Conservation (phyloP, 202 grass and related monocot genomes). For the Elaeis oleifera region DNA sequence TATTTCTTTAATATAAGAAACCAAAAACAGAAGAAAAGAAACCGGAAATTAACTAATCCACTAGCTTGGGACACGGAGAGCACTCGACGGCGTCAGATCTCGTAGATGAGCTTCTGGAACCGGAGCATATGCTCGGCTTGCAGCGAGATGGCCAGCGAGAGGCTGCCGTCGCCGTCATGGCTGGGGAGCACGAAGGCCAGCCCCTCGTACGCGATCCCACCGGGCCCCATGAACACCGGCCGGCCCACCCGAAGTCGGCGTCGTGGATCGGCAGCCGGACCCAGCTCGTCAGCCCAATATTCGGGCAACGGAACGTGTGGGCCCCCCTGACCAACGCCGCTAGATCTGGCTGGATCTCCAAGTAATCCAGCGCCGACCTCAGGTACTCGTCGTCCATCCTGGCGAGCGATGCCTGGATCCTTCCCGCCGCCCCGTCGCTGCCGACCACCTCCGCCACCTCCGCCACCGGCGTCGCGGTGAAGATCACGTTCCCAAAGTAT, state of each 20-base stretch:
- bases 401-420: conserved; percentile 60
- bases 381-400: conserved; percentile 64
- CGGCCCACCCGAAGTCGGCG: conserved; percentile 73
- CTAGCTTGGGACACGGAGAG: no score
- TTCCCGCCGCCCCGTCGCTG: conserved; percentile 24
- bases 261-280: conserved; percentile 75
- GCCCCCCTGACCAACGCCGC: conserved; percentile 63
- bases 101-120: conserved; percentile 59
- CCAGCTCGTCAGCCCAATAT: conserved; percentile 90
- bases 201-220: conserved; percentile 60
- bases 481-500: conserved; percentile 93
- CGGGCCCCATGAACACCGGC: conserved; percentile 86
- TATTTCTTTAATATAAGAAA: no score
- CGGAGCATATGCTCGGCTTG: conserved; percentile 79
- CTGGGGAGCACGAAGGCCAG: conserved; percentile 69
- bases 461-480: conserved; percentile 69
- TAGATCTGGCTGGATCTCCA: conserved; percentile 67
- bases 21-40: no score
- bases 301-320: conserved; percentile 80
- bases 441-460: conserved; percentile 40
- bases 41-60: no score
- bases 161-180: conserved; percentile 37
- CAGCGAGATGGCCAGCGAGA: conserved; percentile 68
- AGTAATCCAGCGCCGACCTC: conserved; percentile 67
- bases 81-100: conserved; percentile 33